These are phyloP conservation scores for Phialocephala subalpina DNA, from an alignment of 2,329 filamentous ascomycete genomes.

Conservation along the genomic window DNA sequence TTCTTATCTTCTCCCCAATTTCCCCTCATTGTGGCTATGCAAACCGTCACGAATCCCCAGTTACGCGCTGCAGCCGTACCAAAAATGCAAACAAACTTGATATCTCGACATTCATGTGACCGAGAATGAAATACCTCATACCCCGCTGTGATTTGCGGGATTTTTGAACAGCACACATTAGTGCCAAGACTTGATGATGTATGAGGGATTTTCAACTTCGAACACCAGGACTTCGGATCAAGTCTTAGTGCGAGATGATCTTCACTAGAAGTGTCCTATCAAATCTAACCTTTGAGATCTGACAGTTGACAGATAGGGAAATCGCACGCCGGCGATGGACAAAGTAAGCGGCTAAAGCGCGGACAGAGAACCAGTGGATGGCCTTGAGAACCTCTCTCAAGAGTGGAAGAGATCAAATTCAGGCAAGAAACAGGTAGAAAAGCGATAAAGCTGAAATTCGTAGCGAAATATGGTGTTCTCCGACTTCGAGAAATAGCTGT, in stretches of 20 bases:
- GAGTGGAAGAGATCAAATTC: not conserved
- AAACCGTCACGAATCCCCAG: not conserved
- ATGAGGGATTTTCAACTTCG: conserved; percentile 21
- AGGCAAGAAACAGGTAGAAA: not conserved
- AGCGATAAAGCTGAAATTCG: not conserved
- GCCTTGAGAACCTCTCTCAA: not conserved
- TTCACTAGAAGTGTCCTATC: conserved; percentile 2
- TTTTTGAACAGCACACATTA: conserved; percentile 6
- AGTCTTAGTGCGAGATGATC: not conserved
- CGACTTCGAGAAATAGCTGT: not conserved
- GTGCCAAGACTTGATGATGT: conserved; percentile 12
- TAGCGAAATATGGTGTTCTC: not conserved
- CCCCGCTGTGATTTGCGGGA: conserved; percentile 12
- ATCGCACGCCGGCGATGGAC: not conserved
- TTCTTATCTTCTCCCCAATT: conserved; percentile 3
- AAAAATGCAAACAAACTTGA: not conserved
- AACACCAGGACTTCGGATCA: not conserved
- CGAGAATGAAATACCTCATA: conserved; percentile 20
- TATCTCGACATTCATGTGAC: not conserved
- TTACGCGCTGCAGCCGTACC: not conserved
- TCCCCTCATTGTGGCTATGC: conserved; percentile 4
- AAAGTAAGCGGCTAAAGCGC: not conserved
- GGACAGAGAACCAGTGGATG: not conserved
- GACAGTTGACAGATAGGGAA: not conserved
- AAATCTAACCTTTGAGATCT: not conserved